A percentile compares a stretch with the other conserved stretches of the same genome.
These are phyloP conservation scores for Hanseniaspora gamundiae DNA, from an alignment of 1,139 yeast species.

Conservation along the genomic window DNA sequence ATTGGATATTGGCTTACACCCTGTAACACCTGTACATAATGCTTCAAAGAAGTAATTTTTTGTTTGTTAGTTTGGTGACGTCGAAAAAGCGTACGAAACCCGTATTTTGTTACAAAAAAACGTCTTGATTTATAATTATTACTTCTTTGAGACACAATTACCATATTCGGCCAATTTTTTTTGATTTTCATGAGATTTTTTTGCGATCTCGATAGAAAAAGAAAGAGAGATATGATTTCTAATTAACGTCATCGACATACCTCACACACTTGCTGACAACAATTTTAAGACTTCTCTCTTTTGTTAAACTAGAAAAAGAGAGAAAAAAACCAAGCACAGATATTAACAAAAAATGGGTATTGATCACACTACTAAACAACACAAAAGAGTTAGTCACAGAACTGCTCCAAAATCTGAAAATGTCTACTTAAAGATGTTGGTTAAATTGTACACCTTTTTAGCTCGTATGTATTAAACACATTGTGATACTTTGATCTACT, in stretches of 20 bases:
- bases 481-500: no score
- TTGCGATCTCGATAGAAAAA: no score
- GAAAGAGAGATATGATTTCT: no score
- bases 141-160: not conserved
- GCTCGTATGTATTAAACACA: conserved; percentile 66
- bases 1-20: not conserved
- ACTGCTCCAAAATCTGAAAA: conserved; percentile 99
- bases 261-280: not conserved
- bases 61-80: no score
- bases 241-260: not conserved
- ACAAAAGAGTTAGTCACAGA: conserved; percentile 93
- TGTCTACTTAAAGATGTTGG: conserved; percentile 95
- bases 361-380: conserved; percentile 95
- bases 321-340: conserved; percentile 3
- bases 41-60: no score
- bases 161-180: not conserved
- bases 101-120: no score
- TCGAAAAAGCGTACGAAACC: no score
- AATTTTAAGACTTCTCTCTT: not conserved
- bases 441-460: conserved; percentile 95
- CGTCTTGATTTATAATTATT: no score
- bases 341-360: conserved; percentile 62
- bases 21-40: not conserved
- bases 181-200: not conserved
- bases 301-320: not conserved